Evolutionary conservation across 1,139 yeast genomes (phyloP).

Genomic region (Sugiyamaella novakii): DNA sequence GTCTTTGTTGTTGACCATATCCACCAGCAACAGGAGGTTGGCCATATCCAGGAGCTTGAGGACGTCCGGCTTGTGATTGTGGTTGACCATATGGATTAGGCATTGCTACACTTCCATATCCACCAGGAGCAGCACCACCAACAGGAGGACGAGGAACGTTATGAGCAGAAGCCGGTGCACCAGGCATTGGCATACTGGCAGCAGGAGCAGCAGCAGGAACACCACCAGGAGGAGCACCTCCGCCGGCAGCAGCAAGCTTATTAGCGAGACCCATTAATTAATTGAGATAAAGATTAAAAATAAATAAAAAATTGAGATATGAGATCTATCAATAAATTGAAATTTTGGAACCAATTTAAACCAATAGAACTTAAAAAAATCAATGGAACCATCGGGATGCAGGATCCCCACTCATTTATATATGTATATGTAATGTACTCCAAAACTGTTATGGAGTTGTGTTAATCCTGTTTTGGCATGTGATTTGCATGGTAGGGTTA

Average conservation of each 20-base stretch:
- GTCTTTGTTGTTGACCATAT: conserved; percentile 26
- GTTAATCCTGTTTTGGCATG: no score
- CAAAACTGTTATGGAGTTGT: no score
- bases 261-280: conserved; percentile 36
- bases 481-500: no score
- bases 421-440: no score
- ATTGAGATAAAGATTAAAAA: neutral
- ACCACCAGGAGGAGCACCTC: conserved; percentile 18
- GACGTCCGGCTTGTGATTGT: conserved; percentile 22
- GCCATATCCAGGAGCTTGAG: conserved; percentile 9
- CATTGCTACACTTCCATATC: conserved; percentile 14
- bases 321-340: no score
- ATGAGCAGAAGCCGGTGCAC: neutral
- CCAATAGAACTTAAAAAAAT: no score
- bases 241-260: conserved; percentile 30
- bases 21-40: conserved; percentile 20
- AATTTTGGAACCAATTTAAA: neutral
- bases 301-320: neutral
- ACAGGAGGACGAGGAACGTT: conserved; percentile 3
- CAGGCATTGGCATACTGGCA: neutral
- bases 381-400: no score
- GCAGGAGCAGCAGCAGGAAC: conserved; percentile 19
- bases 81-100: conserved; percentile 23
- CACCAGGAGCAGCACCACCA: conserved; percentile 3
- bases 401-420: no score